Percentiles rank a stretch among this genome's conserved stretches.
Conservation (phyloP, 208 protist species). For the Jaenimonas drosophilae region DNA sequence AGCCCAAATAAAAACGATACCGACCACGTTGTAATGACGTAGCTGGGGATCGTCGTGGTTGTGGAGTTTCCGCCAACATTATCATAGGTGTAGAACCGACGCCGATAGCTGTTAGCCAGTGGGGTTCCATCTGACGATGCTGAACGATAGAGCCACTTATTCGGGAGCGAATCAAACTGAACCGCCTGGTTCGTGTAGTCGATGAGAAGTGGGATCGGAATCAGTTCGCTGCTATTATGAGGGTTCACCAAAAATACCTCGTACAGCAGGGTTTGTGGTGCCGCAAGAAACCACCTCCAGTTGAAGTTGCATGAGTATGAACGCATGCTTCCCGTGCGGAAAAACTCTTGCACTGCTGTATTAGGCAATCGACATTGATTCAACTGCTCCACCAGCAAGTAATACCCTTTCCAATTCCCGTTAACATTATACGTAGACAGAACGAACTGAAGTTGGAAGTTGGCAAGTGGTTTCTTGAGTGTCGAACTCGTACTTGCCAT, state of each 20-base stretch:
- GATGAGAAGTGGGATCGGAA: slow-evolving; percentile 54
- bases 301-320: slow-evolving; percentile 22
- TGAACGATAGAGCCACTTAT: slow-evolving; percentile 24
- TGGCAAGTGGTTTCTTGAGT: slow-evolving; percentile 3
- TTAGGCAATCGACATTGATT: slow-evolving; percentile 46
- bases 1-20: slow-evolving; percentile 20
- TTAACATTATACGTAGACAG: slow-evolving; percentile 38
- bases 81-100: slow-evolving; percentile 68
- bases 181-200: slow-evolving; percentile 38
- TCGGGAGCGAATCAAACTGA: slow-evolving; percentile 12
- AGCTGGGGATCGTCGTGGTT: slow-evolving; percentile 1
- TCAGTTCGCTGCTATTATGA: slow-evolving; percentile 24
- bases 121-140: slow-evolving; percentile 2
- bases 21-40: slow-evolving; percentile 20
- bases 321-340: slow-evolving; percentile 29
- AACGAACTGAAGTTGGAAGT: slow-evolving; percentile 33
- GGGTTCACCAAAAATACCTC: slow-evolving; percentile 64
- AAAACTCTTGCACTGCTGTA: slow-evolving; percentile 22
- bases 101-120: slow-evolving; percentile 13
- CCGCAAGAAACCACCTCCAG: slow-evolving; percentile 24
- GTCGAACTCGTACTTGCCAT: slow-evolving; percentile 7
- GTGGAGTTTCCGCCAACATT: slow-evolving; percentile 25
- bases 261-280: slow-evolving; percentile 36
- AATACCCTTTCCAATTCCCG: slow-evolving; percentile 42
- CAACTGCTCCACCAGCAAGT: slow-evolving; percentile 25